phyloP scores from a whole-genome alignment of 768 basidiomycete species.

The Pleurotus citrinopileatus region DNA sequence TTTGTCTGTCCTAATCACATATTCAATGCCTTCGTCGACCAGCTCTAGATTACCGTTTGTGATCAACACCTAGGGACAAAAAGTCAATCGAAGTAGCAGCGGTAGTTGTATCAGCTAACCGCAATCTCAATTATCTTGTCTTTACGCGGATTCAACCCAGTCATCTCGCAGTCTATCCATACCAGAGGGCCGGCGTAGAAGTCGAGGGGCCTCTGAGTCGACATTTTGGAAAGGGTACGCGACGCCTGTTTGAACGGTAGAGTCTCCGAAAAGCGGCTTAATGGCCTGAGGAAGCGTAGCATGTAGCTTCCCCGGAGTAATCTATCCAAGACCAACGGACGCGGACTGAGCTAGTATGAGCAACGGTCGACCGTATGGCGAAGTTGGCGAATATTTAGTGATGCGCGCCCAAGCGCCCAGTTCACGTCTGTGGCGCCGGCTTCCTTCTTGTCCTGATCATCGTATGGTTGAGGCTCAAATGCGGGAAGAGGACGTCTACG shows the following conservation, averaged over 20 bases:
- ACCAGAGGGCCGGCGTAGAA: constrained; percentile 66
- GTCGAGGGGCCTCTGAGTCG: constrained; percentile 30
- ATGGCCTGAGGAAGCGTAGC: constrained; percentile 7
- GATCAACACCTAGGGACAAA: constrained; percentile 85
- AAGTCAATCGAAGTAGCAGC: no score
- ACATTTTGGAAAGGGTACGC: constrained; percentile 5
- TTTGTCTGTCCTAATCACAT: constrained; percentile 73
- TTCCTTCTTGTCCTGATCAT: no score
- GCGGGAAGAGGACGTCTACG: neutral
- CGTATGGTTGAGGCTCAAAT: neutral
- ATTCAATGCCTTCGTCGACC: constrained; percentile 80
- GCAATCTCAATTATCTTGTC: constrained; percentile 83
- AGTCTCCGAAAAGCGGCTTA: neutral
- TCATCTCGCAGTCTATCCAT: constrained; percentile 91
- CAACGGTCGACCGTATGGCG: no score
- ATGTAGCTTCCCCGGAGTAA: neutral
- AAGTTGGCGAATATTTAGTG: no score
- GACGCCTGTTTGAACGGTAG: neutral
- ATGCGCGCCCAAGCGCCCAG: no score
- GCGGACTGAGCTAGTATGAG: no score
- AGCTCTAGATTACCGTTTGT: constrained; percentile 80
- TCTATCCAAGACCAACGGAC: no score
- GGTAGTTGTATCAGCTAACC: no score
- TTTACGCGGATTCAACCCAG: constrained; percentile 62
- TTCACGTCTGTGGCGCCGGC: no score